Percentiles rank a stretch among this genome's conserved stretches.
Conservation (phyloP, 352 stramenopile genomes). For the Pilasporangium apinafurcum region DNA sequence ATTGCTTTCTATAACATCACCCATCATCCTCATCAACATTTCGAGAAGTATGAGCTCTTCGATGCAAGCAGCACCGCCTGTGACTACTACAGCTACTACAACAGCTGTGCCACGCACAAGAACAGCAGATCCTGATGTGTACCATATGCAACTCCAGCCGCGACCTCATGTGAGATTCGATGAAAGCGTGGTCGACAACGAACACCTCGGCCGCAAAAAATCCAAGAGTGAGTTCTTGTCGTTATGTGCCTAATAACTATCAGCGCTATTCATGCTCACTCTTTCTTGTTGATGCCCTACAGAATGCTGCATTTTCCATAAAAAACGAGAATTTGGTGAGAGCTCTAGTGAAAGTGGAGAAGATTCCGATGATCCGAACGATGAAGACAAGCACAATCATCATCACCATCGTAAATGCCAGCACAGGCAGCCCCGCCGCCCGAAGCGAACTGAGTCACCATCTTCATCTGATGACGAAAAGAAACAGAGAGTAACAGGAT, state of each 20-base stretch:
- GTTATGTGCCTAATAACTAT: no score
- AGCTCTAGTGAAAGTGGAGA: slow-evolving; percentile 88
- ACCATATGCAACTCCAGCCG: slow-evolving; percentile 71
- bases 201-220: slow-evolving; percentile 87
- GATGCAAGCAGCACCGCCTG: slow-evolving; percentile 15
- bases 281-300: not conserved
- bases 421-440: not conserved
- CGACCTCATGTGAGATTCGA: slow-evolving; percentile 83
- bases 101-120: slow-evolving; percentile 14
- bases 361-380: slow-evolving; percentile 50
- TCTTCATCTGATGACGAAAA: not conserved
- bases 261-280: not conserved
- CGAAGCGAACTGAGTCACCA: not conserved
- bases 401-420: slow-evolving; percentile 13
- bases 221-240: slow-evolving; percentile 83
- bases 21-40: no score
- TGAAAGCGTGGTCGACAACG: slow-evolving; percentile 89
- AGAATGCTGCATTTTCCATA: slow-evolving; percentile 94
- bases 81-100: slow-evolving; percentile 6
- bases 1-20: no score
- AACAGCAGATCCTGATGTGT: slow-evolving; percentile 25
- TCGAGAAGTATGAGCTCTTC: slow-evolving; percentile 19
- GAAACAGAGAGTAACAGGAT: slow-evolving; percentile 1
- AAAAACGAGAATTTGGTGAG: slow-evolving; percentile 87
- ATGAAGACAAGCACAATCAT: slow-evolving; percentile 15